A percentile compares a stretch with the other conserved stretches of the same genome.
These are phyloP conservation scores for Reutealis trisperma DNA, from an alignment of 345 rosid species.

Conservation along the genomic window DNA sequence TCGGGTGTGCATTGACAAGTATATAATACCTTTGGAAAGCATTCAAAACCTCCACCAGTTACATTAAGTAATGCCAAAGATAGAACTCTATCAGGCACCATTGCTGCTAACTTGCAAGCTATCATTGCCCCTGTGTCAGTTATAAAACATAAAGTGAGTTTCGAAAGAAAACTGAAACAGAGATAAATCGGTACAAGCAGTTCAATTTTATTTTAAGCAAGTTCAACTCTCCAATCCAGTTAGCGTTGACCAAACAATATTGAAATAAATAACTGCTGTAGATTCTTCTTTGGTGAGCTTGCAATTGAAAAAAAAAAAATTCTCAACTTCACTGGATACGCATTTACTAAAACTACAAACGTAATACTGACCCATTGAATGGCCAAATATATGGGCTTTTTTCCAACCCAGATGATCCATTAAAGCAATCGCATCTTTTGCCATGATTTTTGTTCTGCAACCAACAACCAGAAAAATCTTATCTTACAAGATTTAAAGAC, in stretches of 20 bases:
- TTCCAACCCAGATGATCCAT: slow-evolving; percentile 94
- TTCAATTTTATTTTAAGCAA: too few species aligned
- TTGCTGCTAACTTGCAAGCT: slow-evolving; percentile 88
- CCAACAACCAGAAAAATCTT: slow-evolving; percentile 12
- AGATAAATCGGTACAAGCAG: too few species aligned
- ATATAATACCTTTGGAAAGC: slow-evolving; percentile 80
- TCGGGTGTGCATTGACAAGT: background rate
- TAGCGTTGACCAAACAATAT: background rate
- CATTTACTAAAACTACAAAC: background rate
- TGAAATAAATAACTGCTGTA: background rate
- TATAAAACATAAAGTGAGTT: background rate
- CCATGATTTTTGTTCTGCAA: slow-evolving; percentile 84
- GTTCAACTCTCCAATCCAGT: background rate
- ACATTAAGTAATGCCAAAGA: slow-evolving; percentile 92
- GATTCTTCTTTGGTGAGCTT: background rate
- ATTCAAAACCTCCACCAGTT: slow-evolving; percentile 95
- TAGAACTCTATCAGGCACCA: slow-evolving; percentile 76
- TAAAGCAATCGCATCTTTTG: slow-evolving; percentile 75
- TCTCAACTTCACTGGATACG: background rate
- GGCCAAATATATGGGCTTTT: slow-evolving; percentile 83
- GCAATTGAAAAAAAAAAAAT: background rate
- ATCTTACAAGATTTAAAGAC: too few species aligned
- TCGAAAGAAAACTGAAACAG: too few species aligned
- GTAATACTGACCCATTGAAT: slow-evolving; percentile 81
- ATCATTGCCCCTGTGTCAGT: slow-evolving; percentile 83